Evolutionary conservation across 805 yeast genomes (phyloP), one percentile per base, ranked within the genome.

Genomic region (Maudiozyma pseudohumilis): DNA sequence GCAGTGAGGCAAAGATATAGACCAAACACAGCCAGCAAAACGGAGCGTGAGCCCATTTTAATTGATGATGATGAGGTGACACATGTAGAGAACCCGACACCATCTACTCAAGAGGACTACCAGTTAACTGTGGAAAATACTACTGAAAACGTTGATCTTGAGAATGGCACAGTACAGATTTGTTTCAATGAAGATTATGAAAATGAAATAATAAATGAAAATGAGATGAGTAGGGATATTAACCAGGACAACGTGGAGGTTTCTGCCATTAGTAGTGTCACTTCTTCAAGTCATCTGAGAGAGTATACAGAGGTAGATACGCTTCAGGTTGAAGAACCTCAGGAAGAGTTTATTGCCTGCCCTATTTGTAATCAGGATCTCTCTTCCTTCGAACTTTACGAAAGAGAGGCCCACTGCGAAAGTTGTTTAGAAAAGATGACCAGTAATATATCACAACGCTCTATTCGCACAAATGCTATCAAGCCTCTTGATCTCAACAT

Each of bases 391-490:
- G 49, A 60, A 3, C 41, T 75, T 5, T 63, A 62, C 23, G 65
- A 63, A 20, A 57, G 81, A 29, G 67, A 65, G 7, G 53, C 60
- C 3, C 86, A 78, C 49, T 80, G 77, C 13, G 77, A 75, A 39
- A 56, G 60, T 23, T 78, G 86, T 45, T 50, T 74, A 3, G 59
- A 47, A 28, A 34, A 53, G 17, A 13, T 21, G 3, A n/a, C 13
- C 8, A 13, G 22, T 13, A 15, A 18, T 17, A 20, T n/a, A n/a
- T n/a, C n/a, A n/a, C n/a, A n/a, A n/a, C n/a, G n/a, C n/a, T n/a
- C n/a, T 9, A 23, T 8, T 23, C 11, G 25, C 11, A 23, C 10
- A 23, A 23, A 11, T 9, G n/a, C n/a, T n/a, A n/a, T n/a, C n/a
- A n/a, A n/a, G n/a, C n/a, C n/a, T n/a, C n/a, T n/a, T n/a, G n/a